Evolutionary conservation across 768 basidiomycete species (phyloP), one percentile per base, ranked within the genome.

Genomic region (Suillus spraguei): DNA sequence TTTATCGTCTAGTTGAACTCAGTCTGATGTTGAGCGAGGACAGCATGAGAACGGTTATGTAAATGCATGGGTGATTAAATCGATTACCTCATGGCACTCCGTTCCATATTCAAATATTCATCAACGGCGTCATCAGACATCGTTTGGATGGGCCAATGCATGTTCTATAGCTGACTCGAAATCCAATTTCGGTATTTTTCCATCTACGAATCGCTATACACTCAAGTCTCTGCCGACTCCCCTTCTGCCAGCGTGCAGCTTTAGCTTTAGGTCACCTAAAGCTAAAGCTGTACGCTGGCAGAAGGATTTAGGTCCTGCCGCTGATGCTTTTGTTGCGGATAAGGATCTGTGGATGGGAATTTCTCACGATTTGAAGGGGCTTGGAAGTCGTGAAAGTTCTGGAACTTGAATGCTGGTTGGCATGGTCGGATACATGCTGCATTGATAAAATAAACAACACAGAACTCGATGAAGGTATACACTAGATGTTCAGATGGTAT

Each of bases 401-500:
- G 62, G 52, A 55, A 33, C 32, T 39, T 17, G 60, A 22, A 22
- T 56, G 13, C 41, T n/a, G 11, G 6, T 39, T 59, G 28, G 62
- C 46, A 39, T 67, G 64, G 66, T 47, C 58, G 16, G 65, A 66
- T 33, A 67, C 66, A 13, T 61, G 55, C 8, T 68, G 65, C 47
- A 64, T 67, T 39, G 47, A 62, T 55, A 68, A 63, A 6, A 52
- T 28, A 14, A 66, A 52, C 50, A 68, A 60, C 28, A 24, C 66
- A 16, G 63, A 66, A 33, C 59, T 68, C 22, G 59, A 64, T 14
- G 67, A 68, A 35, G 59, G 66, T 49, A 63, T 68, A 20, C 63
- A 60, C 17, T 64, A 66, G 17, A 68, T 68, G 67, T 64, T 67
- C 52, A 28, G 20, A 22, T 68, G 67, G 66, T 66, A 64, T 49